Conservation (phyloP, 2,329 filamentous ascomycete genomes). For the Elsinoe australis region DNA sequence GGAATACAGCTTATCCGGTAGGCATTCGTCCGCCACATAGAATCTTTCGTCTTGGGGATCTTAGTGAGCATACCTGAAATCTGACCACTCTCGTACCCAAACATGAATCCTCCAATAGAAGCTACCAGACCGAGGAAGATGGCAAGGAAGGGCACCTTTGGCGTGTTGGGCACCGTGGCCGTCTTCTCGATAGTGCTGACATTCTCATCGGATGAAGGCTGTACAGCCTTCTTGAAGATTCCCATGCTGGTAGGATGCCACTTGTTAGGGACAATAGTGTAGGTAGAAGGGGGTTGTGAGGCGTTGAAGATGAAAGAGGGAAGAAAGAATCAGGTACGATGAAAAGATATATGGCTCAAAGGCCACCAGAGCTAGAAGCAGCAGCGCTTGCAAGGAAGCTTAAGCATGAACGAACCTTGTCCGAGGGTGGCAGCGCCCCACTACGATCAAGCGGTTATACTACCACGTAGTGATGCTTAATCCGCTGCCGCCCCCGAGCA, state of each 20-base stretch:
- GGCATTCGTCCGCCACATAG: too few relatives aligned
- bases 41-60: too few relatives aligned
- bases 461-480: too few relatives aligned
- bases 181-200: conserved; percentile 29
- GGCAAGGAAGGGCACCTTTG: conserved; percentile 32
- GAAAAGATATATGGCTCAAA: too few relatives aligned
- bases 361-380: too few relatives aligned
- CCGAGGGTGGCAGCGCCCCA: too few relatives aligned
- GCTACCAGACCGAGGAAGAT: conserved; percentile 50
- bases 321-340: neutral
- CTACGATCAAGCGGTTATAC: too few relatives aligned
- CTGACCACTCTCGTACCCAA: conserved; percentile 57
- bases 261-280: neutral
- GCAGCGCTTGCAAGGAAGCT: too few relatives aligned
- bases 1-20: too few relatives aligned
- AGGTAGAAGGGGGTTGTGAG: neutral
- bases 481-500: too few relatives aligned
- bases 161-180: conserved; percentile 19
- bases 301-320: neutral
- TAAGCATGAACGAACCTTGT: too few relatives aligned
- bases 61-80: conserved; percentile 42
- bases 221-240: neutral
- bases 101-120: conserved; percentile 54
- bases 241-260: too few relatives aligned
- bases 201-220: conserved; percentile 15